phyloP scores from a whole-genome alignment of 106 monocot species.

The Dioscorea zingiberensis region DNA sequence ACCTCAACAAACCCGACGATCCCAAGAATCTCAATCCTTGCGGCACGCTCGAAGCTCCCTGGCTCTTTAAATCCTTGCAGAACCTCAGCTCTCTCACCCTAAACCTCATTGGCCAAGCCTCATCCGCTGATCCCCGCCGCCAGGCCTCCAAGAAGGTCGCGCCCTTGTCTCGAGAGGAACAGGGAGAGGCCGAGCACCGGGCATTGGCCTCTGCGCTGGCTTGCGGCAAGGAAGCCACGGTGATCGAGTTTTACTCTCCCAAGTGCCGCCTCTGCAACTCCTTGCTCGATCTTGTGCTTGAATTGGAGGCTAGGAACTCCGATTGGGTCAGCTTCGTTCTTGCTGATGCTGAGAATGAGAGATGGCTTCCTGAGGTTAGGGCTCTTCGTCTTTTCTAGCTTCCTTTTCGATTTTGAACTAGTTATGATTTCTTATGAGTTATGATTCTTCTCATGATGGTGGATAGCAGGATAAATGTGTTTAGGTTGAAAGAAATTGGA shows the following conservation, averaged over 20 bases:
- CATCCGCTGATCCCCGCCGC: constrained; percentile 4
- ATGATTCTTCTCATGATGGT: too few relatives aligned
- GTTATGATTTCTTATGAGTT: too few relatives aligned
- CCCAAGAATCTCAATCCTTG: constrained; percentile 29
- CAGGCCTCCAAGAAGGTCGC: neutral
- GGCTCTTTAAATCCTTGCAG: constrained; percentile 68
- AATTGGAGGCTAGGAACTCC: constrained; percentile 56
- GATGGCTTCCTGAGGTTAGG: constrained; percentile 94
- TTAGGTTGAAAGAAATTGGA: too few relatives aligned
- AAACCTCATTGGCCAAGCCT: constrained; percentile 16
- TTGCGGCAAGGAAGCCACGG: constrained; percentile 79
- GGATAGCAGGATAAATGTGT: too few relatives aligned
- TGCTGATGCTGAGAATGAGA: constrained; percentile 86
- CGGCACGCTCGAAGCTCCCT: constrained; percentile 37
- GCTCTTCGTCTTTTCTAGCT: neutral
- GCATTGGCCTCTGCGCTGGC: constrained; percentile 76
- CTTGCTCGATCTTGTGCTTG: constrained; percentile 55
- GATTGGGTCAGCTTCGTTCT: constrained; percentile 73
- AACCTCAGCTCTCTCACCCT: constrained; percentile 54
- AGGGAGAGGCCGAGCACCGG: constrained; percentile 86
- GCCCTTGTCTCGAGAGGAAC: constrained; percentile 21
- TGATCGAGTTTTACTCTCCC: constrained; percentile 93
- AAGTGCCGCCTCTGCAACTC: constrained; percentile 84
- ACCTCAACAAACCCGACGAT: constrained; percentile 6
- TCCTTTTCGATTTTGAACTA: too few relatives aligned